A percentile compares a stretch with the other conserved stretches of the same genome.
Conservation (phyloP, 805 yeast genomes). For the Wickerhamiella sergipiensis region DNA sequence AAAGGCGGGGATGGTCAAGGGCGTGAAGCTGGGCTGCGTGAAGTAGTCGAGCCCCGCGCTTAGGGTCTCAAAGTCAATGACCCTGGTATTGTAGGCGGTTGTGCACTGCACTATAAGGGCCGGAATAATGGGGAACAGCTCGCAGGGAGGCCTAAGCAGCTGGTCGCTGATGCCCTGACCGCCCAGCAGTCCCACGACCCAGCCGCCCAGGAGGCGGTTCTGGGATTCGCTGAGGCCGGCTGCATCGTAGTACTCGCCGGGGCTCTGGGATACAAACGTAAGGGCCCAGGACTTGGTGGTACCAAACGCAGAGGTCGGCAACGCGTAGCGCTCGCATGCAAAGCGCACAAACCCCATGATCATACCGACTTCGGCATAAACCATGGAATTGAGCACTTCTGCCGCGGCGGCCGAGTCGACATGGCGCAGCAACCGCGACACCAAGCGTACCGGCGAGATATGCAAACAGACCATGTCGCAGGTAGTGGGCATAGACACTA, state of each 20-base stretch:
- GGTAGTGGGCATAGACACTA: slow-evolving; percentile 32
- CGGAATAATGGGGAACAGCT: slow-evolving; percentile 58
- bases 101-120: slow-evolving; percentile 61
- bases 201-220: slow-evolving; percentile 36
- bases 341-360: slow-evolving; percentile 35
- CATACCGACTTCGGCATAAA: slow-evolving; percentile 46
- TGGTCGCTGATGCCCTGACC: slow-evolving; percentile 79
- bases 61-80: slow-evolving; percentile 45
- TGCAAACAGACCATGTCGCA: slow-evolving; percentile 34
- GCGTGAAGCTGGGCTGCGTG: slow-evolving; percentile 60
- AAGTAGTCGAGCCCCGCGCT: slow-evolving; percentile 78
- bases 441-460: slow-evolving; percentile 30
- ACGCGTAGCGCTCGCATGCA: slow-evolving; percentile 27
- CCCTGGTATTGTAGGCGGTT: slow-evolving; percentile 40
- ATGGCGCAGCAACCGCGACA: slow-evolving; percentile 35
- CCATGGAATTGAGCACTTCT: neutral
- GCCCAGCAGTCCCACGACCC: slow-evolving; percentile 74
- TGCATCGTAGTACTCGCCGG: slow-evolving; percentile 12
- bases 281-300: slow-evolving; percentile 7
- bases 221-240: slow-evolving; percentile 15
- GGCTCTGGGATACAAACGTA: slow-evolving; percentile 7
- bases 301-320: neutral
- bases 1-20: slow-evolving; percentile 40
- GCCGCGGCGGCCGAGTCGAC: slow-evolving; percentile 5
- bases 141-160: slow-evolving; percentile 52